Conservation (phyloP, 441 rosid genomes). For the Populus hybrid region DNA sequence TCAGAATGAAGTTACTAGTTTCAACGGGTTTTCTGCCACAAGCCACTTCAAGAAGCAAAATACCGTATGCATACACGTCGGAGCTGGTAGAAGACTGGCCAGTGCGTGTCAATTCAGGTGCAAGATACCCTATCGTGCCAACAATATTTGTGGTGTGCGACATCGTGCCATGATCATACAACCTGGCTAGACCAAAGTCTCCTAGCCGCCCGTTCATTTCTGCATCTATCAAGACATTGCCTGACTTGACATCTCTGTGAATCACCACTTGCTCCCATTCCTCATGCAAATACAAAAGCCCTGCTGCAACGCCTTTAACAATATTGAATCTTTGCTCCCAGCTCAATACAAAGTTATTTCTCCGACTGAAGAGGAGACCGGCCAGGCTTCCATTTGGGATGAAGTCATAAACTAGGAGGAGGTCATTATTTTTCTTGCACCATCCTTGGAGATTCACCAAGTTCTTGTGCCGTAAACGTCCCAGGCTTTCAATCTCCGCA, state of each 20-base stretch:
- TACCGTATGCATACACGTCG: slow-evolving; percentile 26
- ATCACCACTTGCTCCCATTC: slow-evolving; percentile 53
- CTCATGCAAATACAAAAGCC: slow-evolving; percentile 65
- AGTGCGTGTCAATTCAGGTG: slow-evolving; percentile 37
- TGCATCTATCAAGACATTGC: slow-evolving; percentile 41
- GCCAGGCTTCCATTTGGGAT: slow-evolving; percentile 74
- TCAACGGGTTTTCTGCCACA: slow-evolving; percentile 23
- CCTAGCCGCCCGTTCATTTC: slow-evolving; percentile 38
- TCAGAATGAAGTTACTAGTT: slow-evolving; percentile 26
- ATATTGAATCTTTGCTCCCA: slow-evolving; percentile 61
- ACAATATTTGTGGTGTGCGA: slow-evolving; percentile 38
- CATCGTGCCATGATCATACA: slow-evolving; percentile 33
- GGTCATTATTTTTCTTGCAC: slow-evolving; percentile 62
- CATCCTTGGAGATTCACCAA: slow-evolving; percentile 80
- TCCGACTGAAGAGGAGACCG: slow-evolving; percentile 34
- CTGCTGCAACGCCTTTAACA: slow-evolving; percentile 57
- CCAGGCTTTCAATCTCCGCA: slow-evolving; percentile 79
- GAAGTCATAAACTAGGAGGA: slow-evolving; percentile 62
- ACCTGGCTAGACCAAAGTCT: slow-evolving; percentile 46
- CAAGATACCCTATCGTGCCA: slow-evolving; percentile 45
- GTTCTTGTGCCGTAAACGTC: slow-evolving; percentile 60
- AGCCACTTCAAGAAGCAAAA: slow-evolving; percentile 25
- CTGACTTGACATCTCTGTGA: slow-evolving; percentile 45
- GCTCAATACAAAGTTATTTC: slow-evolving; percentile 27
- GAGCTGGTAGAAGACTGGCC: slow-evolving; percentile 27